phyloP scores from a whole-genome alignment of 768 basidiomycete species.

The Tylopilus subfusipes region DNA sequence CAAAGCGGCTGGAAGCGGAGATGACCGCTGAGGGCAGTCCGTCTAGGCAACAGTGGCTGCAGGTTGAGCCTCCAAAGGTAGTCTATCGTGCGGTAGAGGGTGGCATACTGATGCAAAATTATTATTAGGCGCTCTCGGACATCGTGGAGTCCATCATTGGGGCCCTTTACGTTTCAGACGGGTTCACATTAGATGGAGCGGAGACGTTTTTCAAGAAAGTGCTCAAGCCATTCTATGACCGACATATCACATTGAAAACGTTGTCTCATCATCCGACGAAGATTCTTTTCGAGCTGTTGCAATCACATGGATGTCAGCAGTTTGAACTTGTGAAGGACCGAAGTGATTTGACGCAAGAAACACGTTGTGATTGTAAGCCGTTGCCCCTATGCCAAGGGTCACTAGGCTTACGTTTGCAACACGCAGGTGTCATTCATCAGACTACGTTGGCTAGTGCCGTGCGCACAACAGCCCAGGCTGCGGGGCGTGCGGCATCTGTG shows the following conservation, averaged over 20 bases:
- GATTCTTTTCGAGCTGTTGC: slow-evolving; percentile 67
- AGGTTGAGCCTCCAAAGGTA: slow-evolving; percentile 76
- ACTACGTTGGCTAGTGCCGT: slow-evolving; percentile 56
- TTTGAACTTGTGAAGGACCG: slow-evolving; percentile 59
- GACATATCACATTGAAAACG: slow-evolving; percentile 67
- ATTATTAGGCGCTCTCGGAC: slow-evolving; percentile 67
- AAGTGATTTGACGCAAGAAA: slow-evolving; percentile 30
- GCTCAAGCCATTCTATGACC: slow-evolving; percentile 75
- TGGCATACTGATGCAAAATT: slow-evolving; percentile 1
- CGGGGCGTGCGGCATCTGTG: slow-evolving; percentile 58
- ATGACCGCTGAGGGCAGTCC: slow-evolving; percentile 48
- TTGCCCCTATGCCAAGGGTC: slow-evolving; percentile 7
- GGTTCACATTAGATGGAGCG: slow-evolving; percentile 57
- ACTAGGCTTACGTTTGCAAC: slow-evolving; percentile 15
- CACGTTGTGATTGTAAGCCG: slow-evolving; percentile 52
- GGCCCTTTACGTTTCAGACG: slow-evolving; percentile 75
- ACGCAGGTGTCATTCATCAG: slow-evolving; percentile 65
- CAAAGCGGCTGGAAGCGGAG: slow-evolving; percentile 45
- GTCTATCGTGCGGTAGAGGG: slow-evolving; percentile 7
- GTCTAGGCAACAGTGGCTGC: slow-evolving; percentile 76
- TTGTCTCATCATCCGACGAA: slow-evolving; percentile 77
- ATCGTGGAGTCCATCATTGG: slow-evolving; percentile 78
- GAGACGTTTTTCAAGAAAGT: slow-evolving; percentile 64
- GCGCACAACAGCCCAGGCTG: slow-evolving; percentile 48
- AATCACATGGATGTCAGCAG: slow-evolving; percentile 65